Percentiles rank a stretch among this genome's conserved stretches.
These are phyloP conservation scores for Phytopythium kandeliae DNA, from an alignment of 352 stramenopile genomes.

Conservation along the genomic window DNA sequence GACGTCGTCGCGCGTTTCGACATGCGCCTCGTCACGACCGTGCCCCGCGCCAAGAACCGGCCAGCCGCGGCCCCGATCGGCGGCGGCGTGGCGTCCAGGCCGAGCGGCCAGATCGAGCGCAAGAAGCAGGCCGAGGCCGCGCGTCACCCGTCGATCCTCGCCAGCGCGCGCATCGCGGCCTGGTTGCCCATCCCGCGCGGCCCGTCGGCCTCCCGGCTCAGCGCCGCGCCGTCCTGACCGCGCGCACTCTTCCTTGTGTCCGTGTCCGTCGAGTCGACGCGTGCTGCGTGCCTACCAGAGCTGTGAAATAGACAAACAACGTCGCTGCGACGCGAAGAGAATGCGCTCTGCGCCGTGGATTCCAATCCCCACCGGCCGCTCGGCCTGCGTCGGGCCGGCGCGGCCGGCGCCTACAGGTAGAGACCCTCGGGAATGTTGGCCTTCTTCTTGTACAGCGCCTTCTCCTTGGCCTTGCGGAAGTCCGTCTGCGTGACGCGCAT, in stretches of 20 bases:
- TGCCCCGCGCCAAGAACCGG: conserved; percentile 7
- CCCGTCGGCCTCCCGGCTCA: conserved; percentile 18
- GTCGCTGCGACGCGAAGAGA: background rate
- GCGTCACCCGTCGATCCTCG: conserved; percentile 8
- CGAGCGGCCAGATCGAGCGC: conserved; percentile 8
- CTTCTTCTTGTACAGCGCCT: conserved; percentile 99
- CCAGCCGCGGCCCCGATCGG: conserved; percentile 1
- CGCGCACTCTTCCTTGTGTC: background rate
- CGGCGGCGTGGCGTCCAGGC: conserved; percentile 5
- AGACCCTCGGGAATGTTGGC: conserved; percentile 99
- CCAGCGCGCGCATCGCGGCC: conserved; percentile 20
- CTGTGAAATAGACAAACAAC: background rate
- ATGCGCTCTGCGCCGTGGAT: background rate
- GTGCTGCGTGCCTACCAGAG: background rate
- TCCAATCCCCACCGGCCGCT: background rate
- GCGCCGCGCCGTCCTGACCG: conserved; percentile 4
- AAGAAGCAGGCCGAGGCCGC: conserved; percentile 10
- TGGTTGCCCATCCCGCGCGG: conserved; percentile 22
- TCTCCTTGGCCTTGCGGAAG: conserved; percentile 99
- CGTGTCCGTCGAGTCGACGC: background rate
- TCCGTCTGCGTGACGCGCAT: conserved; percentile 99
- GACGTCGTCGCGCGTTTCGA: conserved; percentile 37
- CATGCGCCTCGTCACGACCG: conserved; percentile 24
- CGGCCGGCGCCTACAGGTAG: conserved; percentile 93
- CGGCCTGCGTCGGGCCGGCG: too few relatives aligned